Evolutionary conservation across 208 protist genomes (phyloP).

Genomic region (Phytomonas sp.): DNA sequence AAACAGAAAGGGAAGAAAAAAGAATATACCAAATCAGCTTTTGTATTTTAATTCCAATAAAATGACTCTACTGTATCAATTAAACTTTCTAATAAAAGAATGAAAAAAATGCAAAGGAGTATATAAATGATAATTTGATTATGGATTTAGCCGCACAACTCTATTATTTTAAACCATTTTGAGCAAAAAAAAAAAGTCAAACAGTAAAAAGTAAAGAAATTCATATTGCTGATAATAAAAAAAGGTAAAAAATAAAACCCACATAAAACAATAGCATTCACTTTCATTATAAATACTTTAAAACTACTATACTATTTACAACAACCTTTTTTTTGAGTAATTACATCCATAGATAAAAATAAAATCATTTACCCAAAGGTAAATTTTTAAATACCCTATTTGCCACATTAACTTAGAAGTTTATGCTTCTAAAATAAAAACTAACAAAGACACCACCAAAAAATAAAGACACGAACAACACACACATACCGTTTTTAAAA

Average conservation of each 20-base stretch:
- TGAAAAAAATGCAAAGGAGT: background rate
- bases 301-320: too few relatives aligned
- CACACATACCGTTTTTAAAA: background rate
- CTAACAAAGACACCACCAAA: too few relatives aligned
- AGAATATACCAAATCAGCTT: too few relatives aligned
- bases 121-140: background rate
- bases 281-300: background rate
- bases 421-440: background rate
- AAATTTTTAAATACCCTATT: too few relatives aligned
- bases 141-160: background rate
- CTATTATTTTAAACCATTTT: background rate
- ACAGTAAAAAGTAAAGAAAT: constrained; percentile 1
- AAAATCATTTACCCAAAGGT: background rate
- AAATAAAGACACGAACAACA: background rate
- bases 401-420: too few relatives aligned
- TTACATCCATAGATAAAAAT: background rate
- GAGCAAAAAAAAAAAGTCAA: background rate
- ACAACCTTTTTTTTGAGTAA: too few relatives aligned
- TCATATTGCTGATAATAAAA: constrained; percentile 4
- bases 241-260: constrained; percentile 10
- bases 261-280: background rate
- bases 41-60: too few relatives aligned
- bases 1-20: constrained; percentile 1
- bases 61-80: background rate
- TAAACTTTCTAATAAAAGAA: background rate